Conservation (phyloP, 257 asterid species). For the Przewalskia tangutica region DNA sequence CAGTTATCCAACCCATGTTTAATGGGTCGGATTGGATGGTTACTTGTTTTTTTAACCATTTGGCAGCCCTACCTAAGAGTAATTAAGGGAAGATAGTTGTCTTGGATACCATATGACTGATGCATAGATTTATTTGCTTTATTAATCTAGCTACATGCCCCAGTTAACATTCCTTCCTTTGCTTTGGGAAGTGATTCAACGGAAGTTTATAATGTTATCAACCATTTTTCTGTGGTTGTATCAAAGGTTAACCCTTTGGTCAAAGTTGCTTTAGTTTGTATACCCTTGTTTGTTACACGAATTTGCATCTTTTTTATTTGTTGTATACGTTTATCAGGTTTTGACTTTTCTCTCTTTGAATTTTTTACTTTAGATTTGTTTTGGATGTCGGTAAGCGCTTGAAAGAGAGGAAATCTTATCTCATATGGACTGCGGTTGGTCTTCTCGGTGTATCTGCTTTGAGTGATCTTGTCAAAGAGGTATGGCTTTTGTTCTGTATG, state of each 20-base stretch:
- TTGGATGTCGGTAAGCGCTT: conserved; percentile 57
- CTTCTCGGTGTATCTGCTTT: conserved; percentile 77
- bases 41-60: no score
- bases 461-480: conserved; percentile 86
- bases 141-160: neutral
- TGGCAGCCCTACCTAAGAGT: neutral
- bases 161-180: neutral
- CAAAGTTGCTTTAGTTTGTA: neutral
- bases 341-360: conserved; percentile 1
- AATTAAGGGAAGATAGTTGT: neutral
- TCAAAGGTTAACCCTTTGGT: neutral
- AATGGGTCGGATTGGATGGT: no score
- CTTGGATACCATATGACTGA: neutral
- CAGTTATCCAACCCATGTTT: no score
- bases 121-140: neutral
- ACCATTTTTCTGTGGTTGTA: neutral
- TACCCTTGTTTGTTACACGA: neutral
- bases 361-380: conserved; percentile 48
- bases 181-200: neutral
- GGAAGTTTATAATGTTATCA: neutral
- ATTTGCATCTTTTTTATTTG: neutral
- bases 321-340: neutral
- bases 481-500: conserved; percentile 7
- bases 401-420: conserved; percentile 70
- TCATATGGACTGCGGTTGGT: conserved; percentile 80